These are phyloP conservation scores for Pseudogymnoascus pannorum DNA, from an alignment of 2,329 filamentous ascomycete species.

Conservation along the genomic window DNA sequence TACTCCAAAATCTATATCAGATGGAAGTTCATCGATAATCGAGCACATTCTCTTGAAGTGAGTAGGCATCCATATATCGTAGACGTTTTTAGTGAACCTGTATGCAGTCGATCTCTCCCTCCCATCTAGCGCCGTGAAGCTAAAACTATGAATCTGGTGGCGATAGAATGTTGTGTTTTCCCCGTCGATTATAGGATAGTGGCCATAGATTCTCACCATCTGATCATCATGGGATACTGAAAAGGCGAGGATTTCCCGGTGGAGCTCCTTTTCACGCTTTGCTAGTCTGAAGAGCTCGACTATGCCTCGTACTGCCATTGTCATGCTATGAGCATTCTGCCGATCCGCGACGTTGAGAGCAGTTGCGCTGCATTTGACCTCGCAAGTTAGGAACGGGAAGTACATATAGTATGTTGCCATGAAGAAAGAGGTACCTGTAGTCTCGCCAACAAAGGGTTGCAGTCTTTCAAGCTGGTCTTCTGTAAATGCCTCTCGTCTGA, in stretches of 20 bases:
- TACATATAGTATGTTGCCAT: conserved; percentile 40
- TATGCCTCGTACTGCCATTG: conserved; percentile 31
- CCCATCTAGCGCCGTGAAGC: conserved; percentile 20
- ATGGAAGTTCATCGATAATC: conserved; percentile 24
- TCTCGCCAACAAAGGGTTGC: conserved; percentile 31
- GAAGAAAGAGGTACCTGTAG: conserved; percentile 34
- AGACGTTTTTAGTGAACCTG: conserved; percentile 25
- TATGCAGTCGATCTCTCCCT: conserved; percentile 25
- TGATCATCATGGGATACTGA: conserved; percentile 24
- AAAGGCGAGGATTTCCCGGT: conserved; percentile 38
- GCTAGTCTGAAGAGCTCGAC: conserved; percentile 24
- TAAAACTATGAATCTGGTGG: conserved; percentile 24
- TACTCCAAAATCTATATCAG: conserved; percentile 19
- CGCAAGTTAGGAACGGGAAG: conserved; percentile 43
- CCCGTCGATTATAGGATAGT: conserved; percentile 25
- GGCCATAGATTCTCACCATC: conserved; percentile 27
- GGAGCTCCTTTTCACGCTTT: conserved; percentile 30
- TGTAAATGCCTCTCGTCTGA: conserved; percentile 36
- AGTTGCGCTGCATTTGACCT: conserved; percentile 38
- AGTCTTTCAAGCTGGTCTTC: conserved; percentile 36
- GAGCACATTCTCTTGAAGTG: conserved; percentile 27
- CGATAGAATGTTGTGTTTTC: conserved; percentile 22
- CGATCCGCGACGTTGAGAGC: conserved; percentile 33
- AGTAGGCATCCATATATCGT: conserved; percentile 25
- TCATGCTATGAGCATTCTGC: conserved; percentile 37